Conservation (phyloP, 2,329 filamentous ascomycete genomes). For the Pyrenophora teres region DNA sequence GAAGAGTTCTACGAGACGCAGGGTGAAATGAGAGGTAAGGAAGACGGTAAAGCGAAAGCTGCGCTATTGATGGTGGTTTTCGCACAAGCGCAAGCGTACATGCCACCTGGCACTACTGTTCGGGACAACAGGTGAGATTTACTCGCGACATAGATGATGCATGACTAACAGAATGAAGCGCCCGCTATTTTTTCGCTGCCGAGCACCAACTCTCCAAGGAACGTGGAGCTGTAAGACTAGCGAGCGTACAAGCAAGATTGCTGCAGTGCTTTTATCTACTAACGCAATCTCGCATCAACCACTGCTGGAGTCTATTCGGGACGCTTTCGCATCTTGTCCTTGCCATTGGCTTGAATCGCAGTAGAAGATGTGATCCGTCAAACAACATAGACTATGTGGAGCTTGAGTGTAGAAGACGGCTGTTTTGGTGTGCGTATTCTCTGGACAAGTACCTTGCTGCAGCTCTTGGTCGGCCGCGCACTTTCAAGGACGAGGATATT, state of each 20-base stretch:
- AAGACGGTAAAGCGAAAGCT: slow-evolving; percentile 50
- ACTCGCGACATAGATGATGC: too few species aligned
- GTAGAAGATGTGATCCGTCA: slow-evolving; percentile 39
- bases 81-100: slow-evolving; percentile 56
- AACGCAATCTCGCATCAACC: slow-evolving; percentile 63
- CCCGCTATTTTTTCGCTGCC: slow-evolving; percentile 52
- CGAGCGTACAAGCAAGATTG: slow-evolving; percentile 63
- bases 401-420: slow-evolving; percentile 60
- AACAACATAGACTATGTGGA: slow-evolving; percentile 52
- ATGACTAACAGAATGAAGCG: slow-evolving; percentile 19
- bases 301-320: slow-evolving; percentile 65
- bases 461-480: slow-evolving; percentile 64
- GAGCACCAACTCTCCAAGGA: slow-evolving; percentile 56
- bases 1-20: slow-evolving; percentile 54
- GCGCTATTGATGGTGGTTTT: slow-evolving; percentile 60
- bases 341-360: slow-evolving; percentile 52
- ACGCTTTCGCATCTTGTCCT: slow-evolving; percentile 60
- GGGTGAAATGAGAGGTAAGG: slow-evolving; percentile 47
- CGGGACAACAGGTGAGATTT: slow-evolving; percentile 32
- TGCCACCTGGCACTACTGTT: slow-evolving; percentile 35
- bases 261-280: slow-evolving; percentile 64
- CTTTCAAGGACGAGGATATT: slow-evolving; percentile 67
- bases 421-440: slow-evolving; percentile 68
- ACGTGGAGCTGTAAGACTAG: slow-evolving; percentile 58
- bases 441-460: slow-evolving; percentile 67